Base-by-base conservation (phyloP, 2,329 filamentous ascomycete genomes). In the Aspergillus unguis region DNA sequence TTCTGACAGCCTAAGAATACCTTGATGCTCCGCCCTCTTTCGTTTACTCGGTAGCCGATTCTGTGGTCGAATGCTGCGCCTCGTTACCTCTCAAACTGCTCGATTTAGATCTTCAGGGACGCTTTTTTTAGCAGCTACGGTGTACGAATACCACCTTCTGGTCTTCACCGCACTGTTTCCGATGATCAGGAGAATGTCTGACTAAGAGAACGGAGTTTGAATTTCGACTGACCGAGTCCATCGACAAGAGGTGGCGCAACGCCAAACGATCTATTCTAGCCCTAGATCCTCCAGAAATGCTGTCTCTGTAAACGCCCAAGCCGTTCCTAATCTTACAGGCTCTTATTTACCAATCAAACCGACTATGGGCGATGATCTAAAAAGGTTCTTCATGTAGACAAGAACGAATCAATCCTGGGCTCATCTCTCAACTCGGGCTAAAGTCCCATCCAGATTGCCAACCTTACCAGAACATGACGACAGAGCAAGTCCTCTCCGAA, bases 1-100 rank as follows among this genome's bases (percentile, higher is more conserved):
- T 31, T 37, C 44, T 44, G 38, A n/a, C 5, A 17, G 37, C 38
- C 55, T 56, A 58, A 58, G 50, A 58, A 51, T 53, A 58, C 27
- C 10, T 42, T 23, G 9, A 5, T 10, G 25, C 17, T 47, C 42
- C 27, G 31, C n/a, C 17, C 31, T 46, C 35, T 41, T 44, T 46
- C 37, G 37, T 38, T 10, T 47, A 29, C 28, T n/a, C 41, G 6
- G 31, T n/a, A 32, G 17, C 23, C 33, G 10, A 5, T 44, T 40
- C 32, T 23, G 32, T 48, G 31, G 50, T 47, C 38, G 32, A 48
- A 25, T 31, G 28, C 50, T 55, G 55, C 50, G 55, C 55, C 55
- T 31, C 48, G 11, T 45, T 31, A 33, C 33, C 23, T 37, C 26
- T 35, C 27, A 9, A 33, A 37, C 28, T 37, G 31, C 28, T 26